phyloP scores from a whole-genome alignment of 2,329 filamentous ascomycete species.

The Plenodomus tracheiphilus region DNA sequence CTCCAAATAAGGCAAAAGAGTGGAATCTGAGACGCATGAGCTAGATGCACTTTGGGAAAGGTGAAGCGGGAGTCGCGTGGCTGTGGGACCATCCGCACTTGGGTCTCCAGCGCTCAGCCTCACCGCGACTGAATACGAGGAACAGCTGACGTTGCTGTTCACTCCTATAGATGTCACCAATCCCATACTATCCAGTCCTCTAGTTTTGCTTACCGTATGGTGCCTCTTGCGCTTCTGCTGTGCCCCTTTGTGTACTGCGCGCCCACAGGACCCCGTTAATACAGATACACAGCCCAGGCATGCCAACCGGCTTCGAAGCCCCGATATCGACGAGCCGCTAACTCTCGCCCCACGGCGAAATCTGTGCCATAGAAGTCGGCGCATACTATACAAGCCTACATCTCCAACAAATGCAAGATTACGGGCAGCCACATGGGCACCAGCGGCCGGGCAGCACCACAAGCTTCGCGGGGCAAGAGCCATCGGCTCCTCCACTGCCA shows the following conservation, averaged over 20 bases:
- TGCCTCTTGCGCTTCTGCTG: not conserved
- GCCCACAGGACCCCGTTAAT: too few relatives aligned
- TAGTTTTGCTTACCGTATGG: too few relatives aligned
- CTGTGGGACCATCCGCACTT: not conserved
- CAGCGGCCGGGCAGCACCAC: conserved; percentile 37
- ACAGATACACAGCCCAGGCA: too few relatives aligned
- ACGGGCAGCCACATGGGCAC: conserved; percentile 31
- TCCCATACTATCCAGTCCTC: too few relatives aligned
- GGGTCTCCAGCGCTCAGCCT: not conserved
- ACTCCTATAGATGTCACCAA: too few relatives aligned
- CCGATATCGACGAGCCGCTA: not conserved
- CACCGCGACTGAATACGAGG: not conserved
- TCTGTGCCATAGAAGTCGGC: not conserved
- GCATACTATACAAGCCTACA: not conserved
- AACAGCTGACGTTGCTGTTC: too few relatives aligned
- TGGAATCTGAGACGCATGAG: not conserved
- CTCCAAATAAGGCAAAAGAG: too few relatives aligned
- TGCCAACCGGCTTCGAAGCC: too few relatives aligned
- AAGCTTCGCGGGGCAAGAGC: conserved; percentile 31
- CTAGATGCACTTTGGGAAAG: not conserved
- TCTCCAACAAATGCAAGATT: conserved; percentile 35
- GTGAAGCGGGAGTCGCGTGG: not conserved
- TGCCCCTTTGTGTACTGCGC: too few relatives aligned
- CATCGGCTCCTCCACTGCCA: conserved; percentile 12
- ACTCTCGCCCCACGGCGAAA: not conserved